Base-by-base conservation (phyloP, 768 basidiomycete genomes). In the Favolaschia claudopus region DNA sequence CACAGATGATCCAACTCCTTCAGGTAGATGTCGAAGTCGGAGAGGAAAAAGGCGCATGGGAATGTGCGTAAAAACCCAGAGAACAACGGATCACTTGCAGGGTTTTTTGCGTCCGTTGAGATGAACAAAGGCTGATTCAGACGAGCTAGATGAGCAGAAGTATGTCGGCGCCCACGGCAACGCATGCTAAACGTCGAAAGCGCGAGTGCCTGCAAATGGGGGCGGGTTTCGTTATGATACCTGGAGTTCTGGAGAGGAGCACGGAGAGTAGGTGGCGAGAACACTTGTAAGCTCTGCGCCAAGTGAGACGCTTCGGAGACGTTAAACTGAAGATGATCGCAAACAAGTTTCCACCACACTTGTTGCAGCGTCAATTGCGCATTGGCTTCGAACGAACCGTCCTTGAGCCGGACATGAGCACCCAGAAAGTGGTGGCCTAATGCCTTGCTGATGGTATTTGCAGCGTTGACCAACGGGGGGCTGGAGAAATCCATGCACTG, bases 381-480 rank as follows among this genome's bases (percentile, higher is more conserved):
- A 12, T 78, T 72, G 17, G 60, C 64, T 60, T 74, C 75, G 69
- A 93, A 95, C 0, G 74, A 63, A 1, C 90, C 89, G 62, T 93
- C 91, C 5, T 87, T 87, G 7, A 91, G 65, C 7, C 92, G 85
- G 2, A 93, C 69, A 66, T 93, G 91, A 3, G 82, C 82, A 2
- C 83, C 88, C 20, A 89, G 68, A 66, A 87, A 93, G 2, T 68
- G 60, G 2, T 74, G 78, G 28, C 80, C 82, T 17, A 88, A 70
- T 27, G 65, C 60, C 8, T 66, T 66, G 17, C 74, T 68, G 22
- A 93, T 85, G 12, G 67, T 67, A 32, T 78, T 69, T 5, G 84
- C 82, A 3, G 79, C 75, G 7, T 59, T 52, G 20, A 75, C 69
- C 22, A 93, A 75, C 12, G 73, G 63, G 7, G 80, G 72, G 62